These are phyloP conservation scores for Phragmites australis DNA, from an alignment of 176 grass and related monocot species.

Conservation along the genomic window DNA sequence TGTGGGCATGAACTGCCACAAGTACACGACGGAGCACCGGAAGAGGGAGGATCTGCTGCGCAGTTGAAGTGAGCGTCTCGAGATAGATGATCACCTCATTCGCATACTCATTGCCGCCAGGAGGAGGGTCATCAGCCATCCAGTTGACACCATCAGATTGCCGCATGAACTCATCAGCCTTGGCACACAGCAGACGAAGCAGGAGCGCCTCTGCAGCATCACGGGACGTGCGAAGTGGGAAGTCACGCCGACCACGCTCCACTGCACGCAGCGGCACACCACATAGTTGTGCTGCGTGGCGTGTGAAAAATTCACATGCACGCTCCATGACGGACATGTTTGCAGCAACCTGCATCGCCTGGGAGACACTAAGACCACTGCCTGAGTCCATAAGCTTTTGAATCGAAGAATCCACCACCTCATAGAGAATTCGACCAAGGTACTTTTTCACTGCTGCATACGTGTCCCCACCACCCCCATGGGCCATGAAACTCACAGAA, in stretches of 20 bases:
- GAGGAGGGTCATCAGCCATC: constrained; percentile 77
- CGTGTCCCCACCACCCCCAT: constrained; percentile 80
- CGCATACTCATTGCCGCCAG: constrained; percentile 83
- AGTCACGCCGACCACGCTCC: constrained; percentile 70
- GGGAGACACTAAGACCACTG: constrained; percentile 71
- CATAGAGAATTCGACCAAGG: constrained; percentile 78
- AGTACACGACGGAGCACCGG: constrained; percentile 68
- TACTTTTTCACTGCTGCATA: constrained; percentile 92
- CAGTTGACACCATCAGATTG: constrained; percentile 80
- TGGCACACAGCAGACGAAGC: constrained; percentile 58
- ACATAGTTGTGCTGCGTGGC: constrained; percentile 84
- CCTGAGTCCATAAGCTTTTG: constrained; percentile 67
- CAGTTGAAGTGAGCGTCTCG: constrained; percentile 81
- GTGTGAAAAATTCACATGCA: constrained; percentile 89
- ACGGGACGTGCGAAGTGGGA: constrained; percentile 70
- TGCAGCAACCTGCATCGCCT: constrained; percentile 94
- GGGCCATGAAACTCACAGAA: constrained; percentile 96
- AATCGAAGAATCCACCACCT: constrained; percentile 72
- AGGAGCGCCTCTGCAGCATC: constrained; percentile 76
- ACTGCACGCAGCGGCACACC: constrained; percentile 75
- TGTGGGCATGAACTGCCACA: constrained; percentile 67
- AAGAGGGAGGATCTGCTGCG: constrained; percentile 85
- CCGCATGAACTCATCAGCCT: constrained; percentile 79
- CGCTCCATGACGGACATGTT: constrained; percentile 97
- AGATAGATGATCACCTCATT: constrained; percentile 92